These are phyloP conservation scores for Thraustotheca clavata DNA, from an alignment of 352 stramenopile genomes.

Conservation along the genomic window DNA sequence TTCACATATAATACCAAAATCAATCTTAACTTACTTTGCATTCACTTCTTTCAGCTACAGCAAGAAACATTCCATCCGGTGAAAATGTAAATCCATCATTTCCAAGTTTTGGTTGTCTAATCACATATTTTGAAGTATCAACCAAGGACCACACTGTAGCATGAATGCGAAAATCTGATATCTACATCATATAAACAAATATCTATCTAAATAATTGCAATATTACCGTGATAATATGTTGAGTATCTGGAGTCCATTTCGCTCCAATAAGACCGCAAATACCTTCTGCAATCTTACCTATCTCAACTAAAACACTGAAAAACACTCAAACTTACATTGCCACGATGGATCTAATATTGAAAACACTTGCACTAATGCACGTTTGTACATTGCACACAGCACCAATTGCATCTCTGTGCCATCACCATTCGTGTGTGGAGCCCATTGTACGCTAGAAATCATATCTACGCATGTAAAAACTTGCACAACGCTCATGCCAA, in stretches of 20 bases:
- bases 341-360: constrained; percentile 5
- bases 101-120: constrained; percentile 58
- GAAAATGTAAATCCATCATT: constrained; percentile 62
- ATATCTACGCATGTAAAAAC: constrained; percentile 18
- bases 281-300: constrained; percentile 62
- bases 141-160: constrained; percentile 70
- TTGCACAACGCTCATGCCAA: constrained; percentile 20
- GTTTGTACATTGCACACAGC: constrained; percentile 53
- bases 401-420: constrained; percentile 52
- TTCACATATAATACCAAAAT: neutral
- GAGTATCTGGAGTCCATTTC: constrained; percentile 48
- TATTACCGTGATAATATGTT: constrained; percentile 49
- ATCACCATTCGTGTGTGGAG: neutral
- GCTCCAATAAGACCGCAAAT: constrained; percentile 29
- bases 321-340: neutral
- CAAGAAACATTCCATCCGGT: constrained; percentile 41
- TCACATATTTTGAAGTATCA: constrained; percentile 48
- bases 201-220: neutral
- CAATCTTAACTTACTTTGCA: constrained; percentile 47
- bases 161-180: constrained; percentile 80
- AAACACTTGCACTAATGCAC: constrained; percentile 43
- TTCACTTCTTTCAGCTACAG: constrained; percentile 59
- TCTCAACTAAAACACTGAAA: constrained; percentile 47
- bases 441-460: constrained; percentile 19
- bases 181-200: neutral